Evolutionary conservation across 2,329 filamentous ascomycete genomes (phyloP).

Genomic region (Aspergillus texensis): DNA sequence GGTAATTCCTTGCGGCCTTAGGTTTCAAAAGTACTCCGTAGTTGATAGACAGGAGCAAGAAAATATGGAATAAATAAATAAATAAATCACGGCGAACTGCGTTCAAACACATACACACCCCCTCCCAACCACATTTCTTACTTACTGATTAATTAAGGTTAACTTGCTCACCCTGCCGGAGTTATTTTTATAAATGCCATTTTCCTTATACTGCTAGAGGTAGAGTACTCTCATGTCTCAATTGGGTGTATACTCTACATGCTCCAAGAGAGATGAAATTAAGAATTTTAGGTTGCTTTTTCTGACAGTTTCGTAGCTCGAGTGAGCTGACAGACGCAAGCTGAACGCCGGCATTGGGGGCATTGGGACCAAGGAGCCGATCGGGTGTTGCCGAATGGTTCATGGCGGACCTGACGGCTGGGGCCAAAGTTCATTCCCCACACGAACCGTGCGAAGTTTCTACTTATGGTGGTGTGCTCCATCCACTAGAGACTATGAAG

Average conservation of each 20-base stretch:
- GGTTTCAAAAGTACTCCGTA: neutral
- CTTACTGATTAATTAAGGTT: neutral
- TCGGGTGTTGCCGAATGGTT: slow-evolving; percentile 3
- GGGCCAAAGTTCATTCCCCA: neutral
- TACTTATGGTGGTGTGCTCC: too few species aligned
- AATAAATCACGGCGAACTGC: too few species aligned
- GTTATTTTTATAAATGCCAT: neutral
- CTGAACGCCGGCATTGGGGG: too few species aligned
- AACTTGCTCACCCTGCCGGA: neutral
- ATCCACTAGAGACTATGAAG: too few species aligned
- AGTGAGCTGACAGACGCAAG: too few species aligned
- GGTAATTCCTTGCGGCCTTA: neutral
- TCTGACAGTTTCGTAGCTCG: neutral
- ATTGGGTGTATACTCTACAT: neutral
- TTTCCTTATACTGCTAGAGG: too few species aligned
- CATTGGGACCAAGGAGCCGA: neutral
- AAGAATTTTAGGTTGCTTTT: neutral
- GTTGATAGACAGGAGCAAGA: too few species aligned
- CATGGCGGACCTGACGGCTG: slow-evolving; percentile 1
- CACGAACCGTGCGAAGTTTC: neutral
- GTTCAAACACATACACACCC: too few species aligned
- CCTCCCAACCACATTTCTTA: too few species aligned
- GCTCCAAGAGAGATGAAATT: neutral
- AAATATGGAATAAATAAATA: too few species aligned
- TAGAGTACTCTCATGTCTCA: neutral